Conservation (phyloP, 768 basidiomycete species). For the Sporobolomyces pararoseus region DNA sequence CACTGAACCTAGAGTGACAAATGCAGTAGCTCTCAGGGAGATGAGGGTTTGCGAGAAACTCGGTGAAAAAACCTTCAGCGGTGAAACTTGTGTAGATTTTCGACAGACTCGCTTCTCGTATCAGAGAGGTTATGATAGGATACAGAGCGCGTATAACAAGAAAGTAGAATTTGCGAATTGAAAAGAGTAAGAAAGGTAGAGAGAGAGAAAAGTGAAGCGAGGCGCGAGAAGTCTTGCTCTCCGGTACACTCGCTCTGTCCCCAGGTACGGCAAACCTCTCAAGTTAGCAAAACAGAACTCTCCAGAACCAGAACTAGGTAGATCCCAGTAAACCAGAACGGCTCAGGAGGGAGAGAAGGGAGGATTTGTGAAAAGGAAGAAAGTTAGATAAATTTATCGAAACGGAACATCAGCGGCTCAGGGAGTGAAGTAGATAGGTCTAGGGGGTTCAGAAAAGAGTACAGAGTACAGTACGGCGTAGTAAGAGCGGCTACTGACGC, state of each 20-base stretch:
- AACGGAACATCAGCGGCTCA: not conserved
- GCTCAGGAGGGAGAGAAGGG: not conserved
- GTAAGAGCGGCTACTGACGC: not conserved
- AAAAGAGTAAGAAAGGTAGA: too few species aligned
- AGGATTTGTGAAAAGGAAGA: not conserved
- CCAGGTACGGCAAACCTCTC: constrained; percentile 5
- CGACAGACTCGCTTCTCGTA: too few species aligned
- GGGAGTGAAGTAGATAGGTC: not conserved
- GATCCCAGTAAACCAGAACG: too few species aligned
- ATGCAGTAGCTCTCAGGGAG: too few species aligned
- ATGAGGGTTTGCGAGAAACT: too few species aligned
- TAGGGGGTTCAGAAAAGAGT: not conserved
- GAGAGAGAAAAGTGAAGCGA: not conserved
- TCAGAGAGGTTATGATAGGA: too few species aligned
- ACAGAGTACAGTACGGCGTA: not conserved
- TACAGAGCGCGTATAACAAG: too few species aligned
- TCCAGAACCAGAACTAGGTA: not conserved
- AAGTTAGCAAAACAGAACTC: not conserved
- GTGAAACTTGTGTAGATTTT: too few species aligned
- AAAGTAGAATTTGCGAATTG: too few species aligned
- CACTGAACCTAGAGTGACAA: too few species aligned
- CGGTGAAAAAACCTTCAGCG: too few species aligned
- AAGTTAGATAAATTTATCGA: not conserved
- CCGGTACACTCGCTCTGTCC: constrained; percentile 21
- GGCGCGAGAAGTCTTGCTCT: not conserved